Evolutionary conservation across 164 flowering plant species (phyloP).

Genomic region (Macadamia integrifolia): DNA sequence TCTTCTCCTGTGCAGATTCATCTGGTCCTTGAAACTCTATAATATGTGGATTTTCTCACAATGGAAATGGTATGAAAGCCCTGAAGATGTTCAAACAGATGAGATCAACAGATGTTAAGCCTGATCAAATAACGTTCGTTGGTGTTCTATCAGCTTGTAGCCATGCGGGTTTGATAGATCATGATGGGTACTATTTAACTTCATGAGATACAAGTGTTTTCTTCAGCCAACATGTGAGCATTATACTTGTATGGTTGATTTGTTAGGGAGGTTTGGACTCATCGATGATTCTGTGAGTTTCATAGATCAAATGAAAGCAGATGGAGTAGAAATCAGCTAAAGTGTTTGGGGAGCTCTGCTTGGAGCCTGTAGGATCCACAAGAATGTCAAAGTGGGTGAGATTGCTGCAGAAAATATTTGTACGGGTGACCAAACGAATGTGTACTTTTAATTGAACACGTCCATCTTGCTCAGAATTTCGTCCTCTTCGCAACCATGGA

Average conservation of each 20-base stretch:
- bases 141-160: constrained; percentile 60
- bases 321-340: constrained; percentile 37
- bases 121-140: constrained; percentile 53
- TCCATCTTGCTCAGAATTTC: too few relatives aligned
- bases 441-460: too few relatives aligned
- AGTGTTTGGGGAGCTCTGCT: constrained; percentile 70
- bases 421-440: too few relatives aligned
- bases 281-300: constrained; percentile 44
- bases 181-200: constrained; percentile 37
- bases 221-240: constrained; percentile 48
- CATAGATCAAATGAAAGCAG: constrained; percentile 36
- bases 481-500: too few relatives aligned
- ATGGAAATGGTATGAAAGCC: constrained; percentile 50
- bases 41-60: constrained; percentile 59
- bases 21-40: constrained; percentile 46
- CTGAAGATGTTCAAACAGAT: constrained; percentile 42
- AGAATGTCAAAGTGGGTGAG: constrained; percentile 41
- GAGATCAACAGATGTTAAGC: constrained; percentile 35
- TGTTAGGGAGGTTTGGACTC: constrained; percentile 53
- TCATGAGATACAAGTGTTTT: constrained; percentile 46
- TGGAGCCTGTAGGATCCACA: constrained; percentile 61
- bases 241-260: constrained; percentile 61
- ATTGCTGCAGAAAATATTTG: constrained; percentile 44
- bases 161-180: constrained; percentile 53
- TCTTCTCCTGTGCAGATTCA: too few relatives aligned